These are phyloP conservation scores for Colletotrichum euphorbiae DNA, from an alignment of 2,329 filamentous ascomycete genomes.

Conservation along the genomic window DNA sequence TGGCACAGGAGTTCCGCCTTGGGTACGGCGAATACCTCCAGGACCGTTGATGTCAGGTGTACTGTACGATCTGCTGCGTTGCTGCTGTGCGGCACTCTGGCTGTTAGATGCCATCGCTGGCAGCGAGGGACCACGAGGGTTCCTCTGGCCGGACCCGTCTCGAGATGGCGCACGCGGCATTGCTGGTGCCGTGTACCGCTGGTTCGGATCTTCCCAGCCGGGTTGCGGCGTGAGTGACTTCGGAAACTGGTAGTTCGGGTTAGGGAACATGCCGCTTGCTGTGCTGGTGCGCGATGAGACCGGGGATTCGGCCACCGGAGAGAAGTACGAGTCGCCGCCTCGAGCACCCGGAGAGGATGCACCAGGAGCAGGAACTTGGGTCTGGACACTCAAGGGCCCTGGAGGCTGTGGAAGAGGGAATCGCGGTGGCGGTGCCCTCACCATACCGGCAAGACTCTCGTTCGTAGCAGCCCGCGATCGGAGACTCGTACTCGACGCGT, in stretches of 20 bases:
- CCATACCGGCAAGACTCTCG: conserved; percentile 72
- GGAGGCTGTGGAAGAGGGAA: conserved; percentile 75
- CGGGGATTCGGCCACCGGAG: conserved; percentile 83
- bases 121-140: conserved; percentile 81
- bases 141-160: conserved; percentile 77
- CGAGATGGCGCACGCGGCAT: conserved; percentile 84
- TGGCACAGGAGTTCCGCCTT: conserved; percentile 68
- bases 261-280: conserved; percentile 77
- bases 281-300: conserved; percentile 80
- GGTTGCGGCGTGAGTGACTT: conserved; percentile 77
- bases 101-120: conserved; percentile 74
- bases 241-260: conserved; percentile 74
- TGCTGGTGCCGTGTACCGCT: conserved; percentile 89
- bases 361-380: conserved; percentile 53
- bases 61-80: conserved; percentile 89
- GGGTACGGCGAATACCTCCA: conserved; percentile 67
- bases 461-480: conserved; percentile 81
- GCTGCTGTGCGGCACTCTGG: conserved; percentile 70
- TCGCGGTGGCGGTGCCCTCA: conserved; percentile 73
- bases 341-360: conserved; percentile 71
- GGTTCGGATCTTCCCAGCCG: conserved; percentile 76
- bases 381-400: conserved; percentile 76
- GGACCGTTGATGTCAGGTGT: conserved; percentile 91
- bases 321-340: conserved; percentile 90
- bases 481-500: conserved; percentile 79